Base-by-base conservation (phyloP, 768 basidiomycete species). In the Collybiopsis confluens region DNA sequence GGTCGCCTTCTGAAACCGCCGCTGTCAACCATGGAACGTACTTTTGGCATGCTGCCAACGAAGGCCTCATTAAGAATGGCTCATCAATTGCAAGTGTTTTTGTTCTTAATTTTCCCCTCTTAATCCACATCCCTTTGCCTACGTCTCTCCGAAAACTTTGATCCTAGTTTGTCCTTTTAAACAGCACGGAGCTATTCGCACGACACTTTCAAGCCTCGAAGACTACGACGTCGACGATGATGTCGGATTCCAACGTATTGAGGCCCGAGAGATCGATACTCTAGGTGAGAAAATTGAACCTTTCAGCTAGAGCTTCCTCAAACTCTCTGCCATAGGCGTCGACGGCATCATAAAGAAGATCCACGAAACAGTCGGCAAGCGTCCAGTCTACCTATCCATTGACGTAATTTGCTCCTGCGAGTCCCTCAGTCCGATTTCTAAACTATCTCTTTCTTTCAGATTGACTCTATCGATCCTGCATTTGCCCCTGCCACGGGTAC, bases 21-120 rank as follows among this genome's bases (percentile, higher is more conserved):
- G 82, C 83, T 20, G 83, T 94, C 58, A 92, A 89, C 56, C 92
- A 94, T 56, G 92, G 91, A 11, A 91, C 89, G 2, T 93, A 92
- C 72, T 94, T 94, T 68, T 93, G 90, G 70, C 88, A 88, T 79
- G 92, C 92, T 0, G 84, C 83, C 56, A 80, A 86, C 60, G 89
- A 92, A 62, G 91, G 92, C 2, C 72, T 92, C 42, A 85, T 95
- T 58, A 76, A 75, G 61, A 87, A 89, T 56, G 87, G 86, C 58
- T 78, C 79, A 54, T 88, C 87, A 68, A 88, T 88, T 83, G 88
- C 86, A 88, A 88, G 87, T 88, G 61, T 79, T 67, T 35, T 63
- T 70, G 65, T 65, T 67, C 55, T 65, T 59, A 15, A 15, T 48
- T 54, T 63, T 45, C 6, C 54, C 45, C 46, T 47, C 37, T 44